Conservation (phyloP, 1,139 yeast genomes). For the Yamadazyma dushanensis region DNA sequence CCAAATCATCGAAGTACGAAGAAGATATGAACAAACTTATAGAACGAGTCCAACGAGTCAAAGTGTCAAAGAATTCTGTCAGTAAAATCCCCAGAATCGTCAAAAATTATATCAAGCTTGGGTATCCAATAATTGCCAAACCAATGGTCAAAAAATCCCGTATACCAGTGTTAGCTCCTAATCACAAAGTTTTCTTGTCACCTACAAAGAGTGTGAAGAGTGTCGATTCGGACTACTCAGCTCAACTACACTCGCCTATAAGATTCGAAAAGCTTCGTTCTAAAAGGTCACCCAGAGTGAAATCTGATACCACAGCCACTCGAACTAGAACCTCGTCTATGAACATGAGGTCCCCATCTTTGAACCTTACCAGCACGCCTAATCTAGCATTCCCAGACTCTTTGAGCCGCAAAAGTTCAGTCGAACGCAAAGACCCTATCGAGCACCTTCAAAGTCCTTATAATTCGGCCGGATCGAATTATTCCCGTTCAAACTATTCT, state of each 20-base stretch:
- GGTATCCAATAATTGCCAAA: slow-evolving; percentile 28
- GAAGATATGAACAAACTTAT: slow-evolving; percentile 2
- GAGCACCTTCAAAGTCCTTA: slow-evolving; percentile 15
- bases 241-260: slow-evolving; percentile 11
- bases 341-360: slow-evolving; percentile 14
- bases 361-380: slow-evolving; percentile 16
- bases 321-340: slow-evolving; percentile 14
- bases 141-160: slow-evolving; percentile 11
- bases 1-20: slow-evolving; percentile 12
- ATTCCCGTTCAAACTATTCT: background rate
- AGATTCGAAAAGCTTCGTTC: slow-evolving; percentile 3
- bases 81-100: slow-evolving; percentile 29
- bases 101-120: slow-evolving; percentile 22
- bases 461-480: slow-evolving; percentile 4
- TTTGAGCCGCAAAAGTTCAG: too few relatives aligned
- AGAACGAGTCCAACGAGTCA: background rate
- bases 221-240: slow-evolving; percentile 7
- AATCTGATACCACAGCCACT: slow-evolving; percentile 5
- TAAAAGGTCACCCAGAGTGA: slow-evolving; percentile 7
- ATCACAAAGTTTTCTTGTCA: slow-evolving; percentile 29
- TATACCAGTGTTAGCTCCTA: slow-evolving; percentile 34
- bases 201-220: slow-evolving; percentile 6
- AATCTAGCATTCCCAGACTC: slow-evolving; percentile 16
- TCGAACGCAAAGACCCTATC: too few relatives aligned
- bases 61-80: background rate